Evolutionary conservation across 495 filamentous ascomycete genomes (phyloP), one percentile per base, ranked within the genome.

Genomic region (Tetracladium marchalianum): DNA sequence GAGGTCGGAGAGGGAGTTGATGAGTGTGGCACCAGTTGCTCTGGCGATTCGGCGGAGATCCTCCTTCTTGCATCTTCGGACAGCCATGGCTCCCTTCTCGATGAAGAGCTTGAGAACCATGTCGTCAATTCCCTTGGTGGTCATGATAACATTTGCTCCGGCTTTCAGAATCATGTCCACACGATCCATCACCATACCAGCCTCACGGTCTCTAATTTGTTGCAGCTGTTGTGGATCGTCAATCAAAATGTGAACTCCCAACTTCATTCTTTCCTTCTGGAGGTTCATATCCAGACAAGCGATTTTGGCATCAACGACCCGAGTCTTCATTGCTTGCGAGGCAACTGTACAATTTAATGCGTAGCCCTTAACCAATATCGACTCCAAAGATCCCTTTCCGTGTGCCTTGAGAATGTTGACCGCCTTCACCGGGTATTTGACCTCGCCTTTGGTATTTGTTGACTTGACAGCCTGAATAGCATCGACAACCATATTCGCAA

Each of bases 391-490:
- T 59, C 85, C 85, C 76, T 95, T 93, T 61, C 92, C 92, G 62
- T 99, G 92, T 7, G 92, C 93, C 68, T 99, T 99, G 34, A 99
- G 79, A 46, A 97, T 81, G 63, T 99, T 99, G 59, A 99, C 93
- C 24, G 92, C 92, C 74, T 97, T 99, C 50, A 99, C 92, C 7
- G 92, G 92, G 62, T 99, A 99, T 68, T 97, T 99, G 57, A 77
- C 66, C 63, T 99, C 92, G 64, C 75, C 78, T 63, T 80, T 80
- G 72, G 85, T 87, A 69, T 95, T 96, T 38, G 80, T 85, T 31
- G 82, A 80, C 75, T 94, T 95, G 53, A 99, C 93, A 37, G 89
- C 81, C 62, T 87, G 80, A 78, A 99, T 95, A 47, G 90, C 92
- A 66, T 97, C 90, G 43, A 97, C 93, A 17, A 85, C 85, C 81